phyloP scores from a whole-genome alignment of 2,329 filamentous ascomycete genomes.

The Sporothrix schenckii region DNA sequence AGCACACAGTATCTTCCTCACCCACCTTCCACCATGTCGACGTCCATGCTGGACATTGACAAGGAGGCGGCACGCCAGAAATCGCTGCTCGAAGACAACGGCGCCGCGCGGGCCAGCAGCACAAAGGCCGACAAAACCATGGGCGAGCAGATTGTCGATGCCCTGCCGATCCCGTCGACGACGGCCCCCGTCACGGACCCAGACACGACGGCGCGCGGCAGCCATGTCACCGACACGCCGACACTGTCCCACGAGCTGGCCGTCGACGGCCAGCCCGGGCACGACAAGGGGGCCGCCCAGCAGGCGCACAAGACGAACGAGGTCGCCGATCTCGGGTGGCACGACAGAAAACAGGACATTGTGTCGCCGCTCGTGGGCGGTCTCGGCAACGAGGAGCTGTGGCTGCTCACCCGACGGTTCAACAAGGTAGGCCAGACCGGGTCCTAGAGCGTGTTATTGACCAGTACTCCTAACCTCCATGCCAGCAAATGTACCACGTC shows the following conservation, averaged over 20 bases:
- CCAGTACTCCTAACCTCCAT: no score
- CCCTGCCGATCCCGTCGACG: conserved; percentile 6
- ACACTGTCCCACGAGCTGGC: conserved; percentile 51
- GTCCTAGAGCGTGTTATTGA: no score
- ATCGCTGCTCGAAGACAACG: conserved; percentile 21
- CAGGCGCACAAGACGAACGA: conserved; percentile 55
- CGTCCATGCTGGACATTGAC: conserved; percentile 26
- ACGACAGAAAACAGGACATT: conserved; percentile 60
- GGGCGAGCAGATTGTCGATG: conserved; percentile 5
- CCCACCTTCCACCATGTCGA: not conserved
- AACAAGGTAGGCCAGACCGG: conserved; percentile 54
- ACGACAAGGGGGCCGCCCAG: conserved; percentile 53
- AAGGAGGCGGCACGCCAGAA: conserved; percentile 18
- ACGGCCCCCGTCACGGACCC: not conserved
- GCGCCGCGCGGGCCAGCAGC: not conserved
- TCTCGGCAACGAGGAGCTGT: conserved; percentile 70
- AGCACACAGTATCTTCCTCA: no score
- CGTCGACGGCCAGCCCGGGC: conserved; percentile 43
- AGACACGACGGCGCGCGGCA: not conserved
- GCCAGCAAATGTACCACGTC: conserved; percentile 62
- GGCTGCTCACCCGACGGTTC: conserved; percentile 71
- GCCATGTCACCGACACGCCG: conserved; percentile 13
- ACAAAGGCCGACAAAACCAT: not conserved
- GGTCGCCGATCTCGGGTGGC: conserved; percentile 71
- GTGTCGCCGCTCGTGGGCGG: conserved; percentile 66